A percentile compares a stretch with the other conserved stretches of the same genome.
These are phyloP conservation scores for Dothistroma septosporum DNA, from an alignment of 2,329 filamentous ascomycete species.

Conservation along the genomic window DNA sequence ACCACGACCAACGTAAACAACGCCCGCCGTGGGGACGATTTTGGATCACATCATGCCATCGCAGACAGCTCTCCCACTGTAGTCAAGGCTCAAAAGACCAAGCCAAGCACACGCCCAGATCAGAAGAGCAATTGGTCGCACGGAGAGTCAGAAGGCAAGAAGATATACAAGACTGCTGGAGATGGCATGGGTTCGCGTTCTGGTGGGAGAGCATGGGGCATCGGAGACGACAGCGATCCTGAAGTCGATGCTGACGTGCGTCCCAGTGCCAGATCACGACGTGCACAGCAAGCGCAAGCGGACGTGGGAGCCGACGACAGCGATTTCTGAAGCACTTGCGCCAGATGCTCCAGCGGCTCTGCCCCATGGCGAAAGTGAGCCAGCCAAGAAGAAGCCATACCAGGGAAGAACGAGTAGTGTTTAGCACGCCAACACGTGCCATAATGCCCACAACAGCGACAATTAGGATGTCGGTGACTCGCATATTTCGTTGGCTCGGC, in stretches of 20 bases:
- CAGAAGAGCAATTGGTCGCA: slow-evolving; percentile 14
- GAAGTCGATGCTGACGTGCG: slow-evolving; percentile 29
- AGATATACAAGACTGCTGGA: slow-evolving; percentile 38
- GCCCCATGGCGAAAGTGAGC: background rate
- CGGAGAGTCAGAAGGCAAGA: slow-evolving; percentile 22
- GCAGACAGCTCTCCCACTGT: slow-evolving; percentile 56
- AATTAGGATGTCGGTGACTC: background rate
- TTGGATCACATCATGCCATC: slow-evolving; percentile 73
- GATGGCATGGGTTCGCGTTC: slow-evolving; percentile 55
- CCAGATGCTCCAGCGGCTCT: background rate
- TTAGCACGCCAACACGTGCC: background rate
- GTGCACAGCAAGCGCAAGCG: slow-evolving; percentile 23
- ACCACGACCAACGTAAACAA: slow-evolving; percentile 67
- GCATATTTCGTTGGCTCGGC: background rate
- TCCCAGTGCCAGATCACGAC: slow-evolving; percentile 23
- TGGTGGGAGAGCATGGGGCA: slow-evolving; percentile 50
- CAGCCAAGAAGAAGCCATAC: background rate
- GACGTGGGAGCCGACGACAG: slow-evolving; percentile 21
- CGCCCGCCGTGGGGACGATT: slow-evolving; percentile 69
- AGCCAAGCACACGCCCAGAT: slow-evolving; percentile 10
- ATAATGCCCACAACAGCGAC: background rate
- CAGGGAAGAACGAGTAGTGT: background rate
- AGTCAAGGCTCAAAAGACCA: slow-evolving; percentile 15
- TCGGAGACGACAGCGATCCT: slow-evolving; percentile 41
- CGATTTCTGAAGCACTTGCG: slow-evolving; percentile 17